phyloP scores from a whole-genome alignment of 2,329 filamentous ascomycete genomes.

The Alternaria atra region DNA sequence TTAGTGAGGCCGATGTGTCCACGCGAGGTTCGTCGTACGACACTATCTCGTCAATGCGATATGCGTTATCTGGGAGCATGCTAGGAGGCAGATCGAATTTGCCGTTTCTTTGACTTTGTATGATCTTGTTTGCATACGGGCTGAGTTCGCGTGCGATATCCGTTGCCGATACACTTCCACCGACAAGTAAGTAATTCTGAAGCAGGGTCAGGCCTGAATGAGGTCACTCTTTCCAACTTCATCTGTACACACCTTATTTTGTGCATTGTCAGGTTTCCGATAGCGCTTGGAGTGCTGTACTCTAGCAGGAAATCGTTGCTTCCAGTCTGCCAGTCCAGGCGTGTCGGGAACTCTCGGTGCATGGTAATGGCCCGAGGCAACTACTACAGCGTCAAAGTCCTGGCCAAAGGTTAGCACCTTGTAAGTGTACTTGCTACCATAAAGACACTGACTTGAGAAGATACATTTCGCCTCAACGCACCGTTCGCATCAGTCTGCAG shows the following conservation, averaged over 20 bases:
- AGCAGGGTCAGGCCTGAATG: not conserved
- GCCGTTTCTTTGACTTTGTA: constrained; percentile 68
- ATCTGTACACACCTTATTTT: constrained; percentile 56
- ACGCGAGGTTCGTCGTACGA: constrained; percentile 53
- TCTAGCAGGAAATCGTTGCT: constrained; percentile 55
- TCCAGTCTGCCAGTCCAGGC: constrained; percentile 58
- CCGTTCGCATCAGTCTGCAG: constrained; percentile 39
- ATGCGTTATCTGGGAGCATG: constrained; percentile 63
- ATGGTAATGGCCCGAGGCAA: constrained; percentile 66
- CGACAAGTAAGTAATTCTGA: constrained; percentile 63
- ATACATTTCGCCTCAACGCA: constrained; percentile 12
- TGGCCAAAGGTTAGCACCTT: constrained; percentile 19
- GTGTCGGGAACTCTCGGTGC: constrained; percentile 61
- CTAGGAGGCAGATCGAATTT: constrained; percentile 65
- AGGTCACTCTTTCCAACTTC: not conserved
- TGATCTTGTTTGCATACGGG: constrained; percentile 55
- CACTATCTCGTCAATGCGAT: constrained; percentile 62
- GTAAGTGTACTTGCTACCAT: rapidly evolving
- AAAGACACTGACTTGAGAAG: constrained; percentile 5
- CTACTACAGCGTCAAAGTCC: constrained; percentile 61
- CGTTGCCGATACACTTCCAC: constrained; percentile 64
- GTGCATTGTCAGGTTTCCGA: constrained; percentile 56
- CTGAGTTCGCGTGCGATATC: constrained; percentile 65
- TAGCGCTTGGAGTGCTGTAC: constrained; percentile 64
- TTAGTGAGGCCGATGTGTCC: not conserved